Evolutionary conservation across 495 filamentous ascomycete species (phyloP).

Genomic region (Beverwykella pulmonaria): DNA sequence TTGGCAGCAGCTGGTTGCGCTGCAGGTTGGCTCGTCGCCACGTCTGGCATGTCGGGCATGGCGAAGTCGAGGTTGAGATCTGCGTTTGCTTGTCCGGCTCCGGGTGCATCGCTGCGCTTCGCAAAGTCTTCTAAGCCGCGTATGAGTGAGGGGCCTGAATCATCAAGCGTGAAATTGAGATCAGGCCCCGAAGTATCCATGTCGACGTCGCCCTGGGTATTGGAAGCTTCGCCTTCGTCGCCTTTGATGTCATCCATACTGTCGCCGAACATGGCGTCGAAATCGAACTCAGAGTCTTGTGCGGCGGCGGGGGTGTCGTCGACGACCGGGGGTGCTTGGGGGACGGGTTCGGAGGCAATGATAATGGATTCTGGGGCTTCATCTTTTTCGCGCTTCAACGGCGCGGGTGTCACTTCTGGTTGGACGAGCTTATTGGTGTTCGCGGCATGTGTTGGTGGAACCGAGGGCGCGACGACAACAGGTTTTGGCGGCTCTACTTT

Average conservation of each 20-base stretch:
- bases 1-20: background rate
- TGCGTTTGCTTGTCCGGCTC: background rate
- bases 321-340: slow-evolving; percentile 18
- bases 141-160: slow-evolving; percentile 32
- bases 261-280: slow-evolving; percentile 37
- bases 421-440: background rate
- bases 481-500: background rate
- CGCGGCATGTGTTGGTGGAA: background rate
- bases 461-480: background rate
- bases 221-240: background rate
- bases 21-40: background rate
- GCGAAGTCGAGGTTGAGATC: slow-evolving; percentile 25
- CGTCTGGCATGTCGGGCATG: slow-evolving; percentile 33
- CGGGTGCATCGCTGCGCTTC: slow-evolving; percentile 9
- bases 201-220: slow-evolving; percentile 11
- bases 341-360: slow-evolving; percentile 5
- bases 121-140: slow-evolving; percentile 39
- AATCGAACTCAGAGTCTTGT: slow-evolving; percentile 33
- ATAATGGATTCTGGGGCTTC: background rate
- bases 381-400: slow-evolving; percentile 3
- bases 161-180: slow-evolving; percentile 33
- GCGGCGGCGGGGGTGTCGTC: slow-evolving; percentile 29
- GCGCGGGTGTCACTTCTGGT: background rate
- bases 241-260: background rate
- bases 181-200: slow-evolving; percentile 14